Conservation (phyloP, 1,284 basidiomycete species). For the Leccinum subrobustum region DNA sequence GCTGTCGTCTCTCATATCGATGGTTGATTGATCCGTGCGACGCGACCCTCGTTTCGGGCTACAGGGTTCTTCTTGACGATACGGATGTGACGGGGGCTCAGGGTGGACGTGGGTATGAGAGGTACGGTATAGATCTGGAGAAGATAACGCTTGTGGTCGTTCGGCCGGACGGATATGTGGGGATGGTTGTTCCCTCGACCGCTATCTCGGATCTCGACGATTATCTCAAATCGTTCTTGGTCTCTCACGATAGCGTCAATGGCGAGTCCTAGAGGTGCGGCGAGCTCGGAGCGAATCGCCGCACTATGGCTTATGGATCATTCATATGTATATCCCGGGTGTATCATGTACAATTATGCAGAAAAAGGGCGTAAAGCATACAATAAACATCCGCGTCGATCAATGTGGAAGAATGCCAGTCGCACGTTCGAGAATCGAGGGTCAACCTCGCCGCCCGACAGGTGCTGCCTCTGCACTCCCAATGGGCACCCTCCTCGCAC, state of each 20-base stretch:
- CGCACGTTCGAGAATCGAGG: background rate
- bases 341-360: conserved; percentile 28
- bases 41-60: background rate
- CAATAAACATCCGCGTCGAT: conserved; percentile 23
- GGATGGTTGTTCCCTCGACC: conserved; percentile 41
- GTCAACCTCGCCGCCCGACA: conserved; percentile 30
- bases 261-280: background rate
- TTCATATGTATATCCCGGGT: background rate
- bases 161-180: conserved; percentile 60
- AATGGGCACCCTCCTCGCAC: conserved; percentile 55
- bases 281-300: background rate
- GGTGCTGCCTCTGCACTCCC: conserved; percentile 57
- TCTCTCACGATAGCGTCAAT: background rate
- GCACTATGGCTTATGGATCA: background rate
- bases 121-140: conserved; percentile 44
- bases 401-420: conserved; percentile 8
- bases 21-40: conserved; percentile 3
- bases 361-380: conserved; percentile 11
- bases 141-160: conserved; percentile 51
- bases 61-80: conserved; percentile 32
- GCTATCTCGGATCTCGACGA: conserved; percentile 34
- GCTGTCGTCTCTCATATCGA: background rate
- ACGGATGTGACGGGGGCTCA: conserved; percentile 32
- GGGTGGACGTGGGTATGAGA: conserved; percentile 45
- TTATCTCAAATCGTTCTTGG: conserved; percentile 28